Evolutionary conservation across 2,329 filamentous ascomycete species (phyloP).

Genomic region (Arthrinium puccinioides): DNA sequence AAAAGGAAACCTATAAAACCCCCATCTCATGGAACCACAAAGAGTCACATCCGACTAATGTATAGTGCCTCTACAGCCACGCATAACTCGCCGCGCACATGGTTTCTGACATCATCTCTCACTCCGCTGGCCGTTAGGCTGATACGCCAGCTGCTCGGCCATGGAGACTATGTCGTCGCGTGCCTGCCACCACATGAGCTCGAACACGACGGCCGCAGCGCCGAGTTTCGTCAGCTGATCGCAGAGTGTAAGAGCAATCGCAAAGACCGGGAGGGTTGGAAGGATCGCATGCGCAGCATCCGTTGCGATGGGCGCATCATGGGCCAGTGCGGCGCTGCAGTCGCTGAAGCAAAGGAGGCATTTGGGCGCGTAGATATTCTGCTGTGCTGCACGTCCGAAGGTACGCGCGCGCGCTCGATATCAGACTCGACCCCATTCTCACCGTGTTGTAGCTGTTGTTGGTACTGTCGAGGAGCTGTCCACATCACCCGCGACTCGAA

Average conservation of each 20-base stretch:
- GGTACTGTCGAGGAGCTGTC: constrained; percentile 88
- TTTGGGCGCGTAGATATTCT: constrained; percentile 88
- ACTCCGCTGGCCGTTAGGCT: constrained; percentile 80
- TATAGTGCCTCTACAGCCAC: constrained; percentile 48
- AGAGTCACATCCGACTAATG: constrained; percentile 25
- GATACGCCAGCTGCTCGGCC: constrained; percentile 72
- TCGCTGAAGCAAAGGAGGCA: constrained; percentile 76
- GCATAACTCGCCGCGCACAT: constrained; percentile 73
- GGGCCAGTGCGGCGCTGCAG: constrained; percentile 72
- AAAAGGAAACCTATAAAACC: too few relatives aligned
- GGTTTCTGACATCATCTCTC: constrained; percentile 84
- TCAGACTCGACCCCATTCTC: constrained; percentile 3
- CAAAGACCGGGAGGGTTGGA: constrained; percentile 70
- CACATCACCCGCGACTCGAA: constrained; percentile 63
- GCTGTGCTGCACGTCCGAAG: constrained; percentile 82
- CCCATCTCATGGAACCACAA: too few relatives aligned
- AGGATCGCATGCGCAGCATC: constrained; percentile 63
- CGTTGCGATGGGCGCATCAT: constrained; percentile 55
- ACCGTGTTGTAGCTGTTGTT: constrained; percentile 70
- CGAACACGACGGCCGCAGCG: constrained; percentile 66
- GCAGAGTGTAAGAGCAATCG: constrained; percentile 57
- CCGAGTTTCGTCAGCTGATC: constrained; percentile 74
- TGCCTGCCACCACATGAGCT: constrained; percentile 75
- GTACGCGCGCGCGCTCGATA: constrained; percentile 32
- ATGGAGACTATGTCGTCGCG: constrained; percentile 85